Percentiles rank a stretch among this genome's conserved stretches.
Conservation (phyloP, 352 stramenopile species). For the Phytophthora lateralis region DNA sequence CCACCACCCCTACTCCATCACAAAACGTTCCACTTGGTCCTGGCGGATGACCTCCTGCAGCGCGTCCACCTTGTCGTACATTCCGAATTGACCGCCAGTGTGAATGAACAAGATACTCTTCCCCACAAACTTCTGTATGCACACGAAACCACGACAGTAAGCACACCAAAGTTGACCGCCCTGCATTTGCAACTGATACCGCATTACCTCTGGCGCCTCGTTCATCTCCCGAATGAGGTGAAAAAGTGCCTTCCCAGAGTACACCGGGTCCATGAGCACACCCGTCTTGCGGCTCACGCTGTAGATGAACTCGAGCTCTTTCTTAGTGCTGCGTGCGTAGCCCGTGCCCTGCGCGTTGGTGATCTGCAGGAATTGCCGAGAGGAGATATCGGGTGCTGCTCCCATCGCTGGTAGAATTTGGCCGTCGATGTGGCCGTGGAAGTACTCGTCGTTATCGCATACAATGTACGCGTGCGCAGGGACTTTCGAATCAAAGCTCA, state of each 20-base stretch:
- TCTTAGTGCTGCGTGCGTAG: slow-evolving; percentile 79
- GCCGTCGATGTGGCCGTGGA: slow-evolving; percentile 80
- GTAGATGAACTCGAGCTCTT: slow-evolving; percentile 81
- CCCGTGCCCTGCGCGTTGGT: slow-evolving; percentile 82
- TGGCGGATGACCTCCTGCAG: slow-evolving; percentile 60
- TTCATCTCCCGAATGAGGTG: slow-evolving; percentile 83
- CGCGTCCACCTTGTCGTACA: slow-evolving; percentile 91
- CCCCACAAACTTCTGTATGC: slow-evolving; percentile 73
- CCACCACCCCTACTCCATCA: slow-evolving; percentile 44
- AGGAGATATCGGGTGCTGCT: slow-evolving; percentile 48
- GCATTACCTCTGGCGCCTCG: slow-evolving; percentile 54
- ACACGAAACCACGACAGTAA: slow-evolving; percentile 8
- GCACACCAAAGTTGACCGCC: background rate
- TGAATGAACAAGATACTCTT: slow-evolving; percentile 92
- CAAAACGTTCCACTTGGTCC: slow-evolving; percentile 61
- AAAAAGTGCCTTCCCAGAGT: slow-evolving; percentile 88
- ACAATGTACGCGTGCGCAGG: slow-evolving; percentile 85
- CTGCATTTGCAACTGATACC: background rate
- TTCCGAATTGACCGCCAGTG: slow-evolving; percentile 89
- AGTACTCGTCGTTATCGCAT: slow-evolving; percentile 87
- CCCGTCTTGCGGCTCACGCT: slow-evolving; percentile 73
- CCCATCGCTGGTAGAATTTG: slow-evolving; percentile 80
- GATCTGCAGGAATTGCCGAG: slow-evolving; percentile 76
- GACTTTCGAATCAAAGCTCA: slow-evolving; percentile 48
- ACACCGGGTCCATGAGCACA: slow-evolving; percentile 87